phyloP scores from a whole-genome alignment of 2,329 filamentous ascomycete genomes.

The Cadophora sp. region DNA sequence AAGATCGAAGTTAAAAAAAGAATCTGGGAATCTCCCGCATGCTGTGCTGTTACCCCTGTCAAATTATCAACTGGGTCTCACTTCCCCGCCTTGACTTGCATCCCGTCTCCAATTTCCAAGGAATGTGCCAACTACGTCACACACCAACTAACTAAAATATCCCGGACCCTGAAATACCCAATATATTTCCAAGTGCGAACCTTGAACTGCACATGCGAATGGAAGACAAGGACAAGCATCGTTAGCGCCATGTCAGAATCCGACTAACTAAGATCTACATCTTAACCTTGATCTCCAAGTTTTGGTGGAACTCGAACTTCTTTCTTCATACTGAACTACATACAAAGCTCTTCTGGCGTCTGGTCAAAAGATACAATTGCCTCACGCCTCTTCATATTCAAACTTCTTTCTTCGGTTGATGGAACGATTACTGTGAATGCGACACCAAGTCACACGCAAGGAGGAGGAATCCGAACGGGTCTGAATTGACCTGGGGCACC shows the following conservation, averaged over 20 bases:
- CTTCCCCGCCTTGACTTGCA: not conserved
- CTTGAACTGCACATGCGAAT: constrained; percentile 9
- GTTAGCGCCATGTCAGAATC: not conserved
- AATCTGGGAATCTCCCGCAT: constrained; percentile 3
- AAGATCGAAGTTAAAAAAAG: not conserved
- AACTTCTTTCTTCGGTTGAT: no score
- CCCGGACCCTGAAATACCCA: not conserved
- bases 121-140: constrained; percentile 14
- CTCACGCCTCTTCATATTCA: no score
- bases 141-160: not conserved
- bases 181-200: constrained; percentile 4
- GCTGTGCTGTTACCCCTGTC: not conserved
- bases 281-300: not conserved
- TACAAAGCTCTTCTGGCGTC: no score
- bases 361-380: no score
- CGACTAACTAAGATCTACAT: not conserved
- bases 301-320: not conserved
- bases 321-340: not conserved
- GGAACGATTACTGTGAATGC: no score
- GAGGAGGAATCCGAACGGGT: no score
- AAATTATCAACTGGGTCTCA: not conserved
- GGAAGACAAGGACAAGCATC: constrained; percentile 1
- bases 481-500: no score
- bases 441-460: no score
- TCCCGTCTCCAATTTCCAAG: constrained; percentile 11